Base-by-base conservation (phyloP, 495 filamentous ascomycete genomes). In the Aspergillus indologenus region DNA sequence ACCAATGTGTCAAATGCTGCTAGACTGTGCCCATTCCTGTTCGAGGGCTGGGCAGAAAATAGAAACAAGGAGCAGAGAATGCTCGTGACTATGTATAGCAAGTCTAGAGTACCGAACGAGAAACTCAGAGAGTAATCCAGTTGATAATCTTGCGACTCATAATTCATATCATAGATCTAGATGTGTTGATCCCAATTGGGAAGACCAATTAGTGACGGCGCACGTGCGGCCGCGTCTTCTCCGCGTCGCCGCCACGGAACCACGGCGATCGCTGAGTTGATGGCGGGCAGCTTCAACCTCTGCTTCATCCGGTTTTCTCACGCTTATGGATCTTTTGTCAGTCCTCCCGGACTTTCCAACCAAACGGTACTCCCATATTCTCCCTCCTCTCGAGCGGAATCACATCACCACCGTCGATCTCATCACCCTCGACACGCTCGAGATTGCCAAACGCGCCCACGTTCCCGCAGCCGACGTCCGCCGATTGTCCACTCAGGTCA, bases 371-470 rank as follows among this genome's bases (percentile, higher is more conserved):
- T 78, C 85, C 5, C 84, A 87, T 65, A 87, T 97, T 18, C 75
- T 97, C 22, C 87, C 90, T 1, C 86, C 86, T 1, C 79, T 97
- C 40, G 92, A 97, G 71, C 83, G 84, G 67, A 79, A 84, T 67
- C 71, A 77, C 26, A 77, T 97, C 67, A 90, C 88, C 6, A 90
- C 86, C 22, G 86, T 85, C 61, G 94, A 98, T 68, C 85, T 98
- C 40, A 80, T 98, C 64, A 90, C 89, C 1, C 85, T 95, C 62
- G 88, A 96, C 71, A 79, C 85, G 8, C 78, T 88, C 53, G 90
- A 96, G 65, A 83, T 98, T 65, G 90, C 90, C 50, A 93, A 89
- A 73, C 86, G 91, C 67, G 91, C 91, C 26, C 87, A 90, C 61
- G 80, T 95, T 6, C 90, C 92, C 3, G 76, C 92, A 7, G 82